Base-by-base conservation (phyloP, 495 filamentous ascomycete species). In the Lindgomyces ingoldianus region DNA sequence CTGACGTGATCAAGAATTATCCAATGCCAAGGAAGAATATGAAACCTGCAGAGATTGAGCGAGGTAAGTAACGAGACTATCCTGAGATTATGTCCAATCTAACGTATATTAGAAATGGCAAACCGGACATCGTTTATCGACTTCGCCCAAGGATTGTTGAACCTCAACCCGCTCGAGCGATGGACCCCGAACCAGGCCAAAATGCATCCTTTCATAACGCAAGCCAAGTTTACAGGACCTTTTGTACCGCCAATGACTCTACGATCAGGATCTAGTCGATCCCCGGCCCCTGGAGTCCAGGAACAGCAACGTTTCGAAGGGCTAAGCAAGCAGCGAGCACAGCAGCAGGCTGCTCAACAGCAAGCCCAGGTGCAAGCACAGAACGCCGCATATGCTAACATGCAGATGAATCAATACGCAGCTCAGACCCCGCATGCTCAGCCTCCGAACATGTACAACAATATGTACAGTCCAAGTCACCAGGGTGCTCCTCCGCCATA, bases 171-270 rank as follows among this genome's bases (percentile, higher is more conserved):
- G 1, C 82, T 99, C 25, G 95, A 99, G 73, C 81, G 95, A 62
- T 99, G 95, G 95, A 96, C 95, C 16, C 95, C 95, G 11, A 93
- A 96, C 70, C 95, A 99, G 74, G 95, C 95, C 29, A 96, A 96
- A 71, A 74, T 96, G 69, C 95, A 99, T 70, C 95, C 95, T 3
- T 99, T 99, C 79, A 99, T 99, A 70, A 99, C 95, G 0, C 95
- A 99, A 70, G 89, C 94, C 66, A 99, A 99, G 77, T 98, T 88
- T 73, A 96, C 92, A 0, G 92, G 91, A 14, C 91, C 90, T 6
- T 99, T 98, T 71, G 87, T 97, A 30, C 95, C 95, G n/a, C 95
- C 93, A 9, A 95, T 96, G 91, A 96, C 96, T 67, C 77, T 96
- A 46, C 96, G 96, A 75, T 85, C 91, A 39, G 89, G 88, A 44